Conservation (phyloP, 805 yeast species). For the Torulaspora delbrueckii region DNA sequence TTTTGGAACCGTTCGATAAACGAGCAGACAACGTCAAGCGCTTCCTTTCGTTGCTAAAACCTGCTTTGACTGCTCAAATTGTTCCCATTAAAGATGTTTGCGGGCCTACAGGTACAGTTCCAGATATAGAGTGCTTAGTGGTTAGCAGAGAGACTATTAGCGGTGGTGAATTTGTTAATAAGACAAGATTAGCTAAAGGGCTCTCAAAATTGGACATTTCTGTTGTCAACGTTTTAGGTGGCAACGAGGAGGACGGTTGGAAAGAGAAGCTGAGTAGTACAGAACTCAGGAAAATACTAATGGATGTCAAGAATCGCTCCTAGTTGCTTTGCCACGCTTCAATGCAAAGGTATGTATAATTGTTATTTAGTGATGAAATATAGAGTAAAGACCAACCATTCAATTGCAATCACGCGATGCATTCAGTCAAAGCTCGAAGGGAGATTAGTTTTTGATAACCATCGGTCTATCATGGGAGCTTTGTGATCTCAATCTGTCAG, state of each 20-base stretch:
- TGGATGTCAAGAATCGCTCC: constrained; percentile 1
- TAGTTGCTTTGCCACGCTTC: constrained; percentile 3
- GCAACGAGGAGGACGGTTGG: constrained; percentile 51
- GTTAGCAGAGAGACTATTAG: constrained; percentile 72
- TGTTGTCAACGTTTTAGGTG: constrained; percentile 64
- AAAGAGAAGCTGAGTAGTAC: constrained; percentile 82
- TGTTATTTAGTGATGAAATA: not conserved
- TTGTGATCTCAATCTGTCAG: constrained; percentile 67
- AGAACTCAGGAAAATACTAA: constrained; percentile 48
- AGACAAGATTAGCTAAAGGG: constrained; percentile 52
- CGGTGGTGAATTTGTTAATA: constrained; percentile 74
- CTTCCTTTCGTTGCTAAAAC: constrained; percentile 49
- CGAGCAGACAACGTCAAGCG: constrained; percentile 45
- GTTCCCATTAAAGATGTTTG: constrained; percentile 75
- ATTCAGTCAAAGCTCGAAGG: not conserved
- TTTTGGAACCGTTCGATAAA: constrained; percentile 51
- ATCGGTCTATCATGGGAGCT: constrained; percentile 54
- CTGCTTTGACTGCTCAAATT: constrained; percentile 45
- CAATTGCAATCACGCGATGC: not conserved
- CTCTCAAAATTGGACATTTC: constrained; percentile 48
- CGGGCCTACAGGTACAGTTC: constrained; percentile 84
- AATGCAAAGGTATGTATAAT: constrained; percentile 1
- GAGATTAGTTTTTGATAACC: constrained; percentile 42
- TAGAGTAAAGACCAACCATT: not conserved
- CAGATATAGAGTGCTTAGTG: constrained; percentile 71